A percentile compares a stretch with the other conserved stretches of the same genome.
Conservation (phyloP, 441 rosid genomes). For the Erodium trifolium region DNA sequence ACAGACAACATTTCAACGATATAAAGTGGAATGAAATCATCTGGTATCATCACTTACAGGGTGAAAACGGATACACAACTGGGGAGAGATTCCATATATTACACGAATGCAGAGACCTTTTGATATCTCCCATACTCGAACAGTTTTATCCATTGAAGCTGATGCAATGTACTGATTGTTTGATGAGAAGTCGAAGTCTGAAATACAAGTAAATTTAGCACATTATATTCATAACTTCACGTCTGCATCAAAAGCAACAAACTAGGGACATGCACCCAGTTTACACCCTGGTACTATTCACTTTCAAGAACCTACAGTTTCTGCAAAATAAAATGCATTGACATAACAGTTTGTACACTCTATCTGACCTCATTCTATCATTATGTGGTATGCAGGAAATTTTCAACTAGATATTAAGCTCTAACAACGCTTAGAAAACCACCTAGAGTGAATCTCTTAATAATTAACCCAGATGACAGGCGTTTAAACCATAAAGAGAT, state of each 20-base stretch:
- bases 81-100: constrained; percentile 77
- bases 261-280: background rate
- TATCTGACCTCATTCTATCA: background rate
- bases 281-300: background rate
- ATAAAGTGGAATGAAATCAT: constrained; percentile 8
- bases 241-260: background rate
- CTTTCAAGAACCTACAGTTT: background rate
- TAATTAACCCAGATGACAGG: too few relatives aligned
- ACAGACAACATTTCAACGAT: constrained; percentile 1
- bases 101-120: constrained; percentile 91
- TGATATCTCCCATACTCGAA: constrained; percentile 90
- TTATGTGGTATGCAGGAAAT: background rate
- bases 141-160: constrained; percentile 87
- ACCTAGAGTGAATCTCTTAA: background rate
- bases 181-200: constrained; percentile 96
- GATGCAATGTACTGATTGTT: constrained; percentile 95
- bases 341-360: background rate
- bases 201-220: constrained; percentile 13
- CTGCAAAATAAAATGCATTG: background rate
- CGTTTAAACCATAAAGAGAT: background rate
- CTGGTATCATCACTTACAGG: constrained; percentile 51
- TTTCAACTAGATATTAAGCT: background rate
- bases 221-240: constrained; percentile 9
- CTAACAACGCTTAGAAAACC: background rate
- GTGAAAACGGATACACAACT: constrained; percentile 85